Base-by-base conservation (phyloP, 129 eudicot species). In the Helianthus tuberosus region DNA sequence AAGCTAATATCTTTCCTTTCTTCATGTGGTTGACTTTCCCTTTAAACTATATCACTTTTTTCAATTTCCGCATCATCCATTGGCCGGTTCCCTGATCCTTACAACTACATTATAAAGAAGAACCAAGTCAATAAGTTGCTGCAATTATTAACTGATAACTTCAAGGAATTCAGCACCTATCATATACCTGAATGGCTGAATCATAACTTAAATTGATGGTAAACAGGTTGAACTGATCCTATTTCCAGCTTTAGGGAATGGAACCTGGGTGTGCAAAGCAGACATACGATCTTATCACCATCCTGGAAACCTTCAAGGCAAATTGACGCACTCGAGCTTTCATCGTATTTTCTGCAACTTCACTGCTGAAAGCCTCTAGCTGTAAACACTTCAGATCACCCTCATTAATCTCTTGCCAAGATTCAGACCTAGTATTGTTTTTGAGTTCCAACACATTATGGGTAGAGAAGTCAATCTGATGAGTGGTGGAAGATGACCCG, bases 241-340 rank as follows among this genome's bases (percentile, higher is more conserved):
- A 25, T 25, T 25, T 25, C 29, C 29, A 25, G 29, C 29, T 25
- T 0, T 25, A n/a, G 29, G 16, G 75, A 77, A 75, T 92, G 98
- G 54, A 85, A 92, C 59, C 82, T 87, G 67, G 89, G 98, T 46
- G 81, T 76, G 64, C 96, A 92, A 51, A 73, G 75, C 68, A 92
- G 71, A 15, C 88, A 62, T 54, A 84, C 54, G 12, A 92, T 82
- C 77, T 80, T 63, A 55, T 82, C 91, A 29, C 96, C 94, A 72
- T 83, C 83, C 35, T 60, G 15, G 53, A n/a, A n/a, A 85, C 74
- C 80, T 68, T 92, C 98, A 14, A 92, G 83, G 83, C 98, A 92
- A 39, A 92, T 87, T 54, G 96, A 72, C 12, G 70, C 78, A 64
- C 59, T 76, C 17, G 85, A 75, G 41, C 4, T 60, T 58, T 76